A percentile compares a stretch with the other conserved stretches of the same genome.
These are phyloP conservation scores for Xylaria sp. DNA, from an alignment of 2,329 filamentous ascomycete genomes.

Conservation along the genomic window DNA sequence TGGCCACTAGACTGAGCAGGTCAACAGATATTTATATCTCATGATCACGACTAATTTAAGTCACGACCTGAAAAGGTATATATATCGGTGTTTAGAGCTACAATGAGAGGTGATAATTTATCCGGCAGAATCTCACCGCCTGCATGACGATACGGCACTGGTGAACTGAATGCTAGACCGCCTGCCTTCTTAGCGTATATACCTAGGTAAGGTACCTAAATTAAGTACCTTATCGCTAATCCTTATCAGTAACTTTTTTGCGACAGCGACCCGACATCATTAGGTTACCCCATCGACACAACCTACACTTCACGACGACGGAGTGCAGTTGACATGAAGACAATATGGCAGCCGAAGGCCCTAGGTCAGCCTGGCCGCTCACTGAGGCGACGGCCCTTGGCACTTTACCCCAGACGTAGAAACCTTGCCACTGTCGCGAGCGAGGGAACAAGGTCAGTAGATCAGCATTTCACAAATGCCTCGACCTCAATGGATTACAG, in stretches of 20 bases:
- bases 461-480: background rate
- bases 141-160: background rate
- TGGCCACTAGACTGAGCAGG: too few relatives aligned
- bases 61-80: too few relatives aligned
- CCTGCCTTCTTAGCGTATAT: constrained; percentile 10
- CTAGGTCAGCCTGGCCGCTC: constrained; percentile 43
- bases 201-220: background rate
- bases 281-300: background rate
- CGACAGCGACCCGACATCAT: constrained; percentile 7
- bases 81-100: too few relatives aligned
- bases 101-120: constrained; percentile 15
- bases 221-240: constrained; percentile 11
- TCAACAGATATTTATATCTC: too few relatives aligned
- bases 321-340: constrained; percentile 44
- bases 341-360: constrained; percentile 47
- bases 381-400: constrained; percentile 35
- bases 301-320: background rate
- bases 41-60: too few relatives aligned
- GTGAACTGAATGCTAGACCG: constrained; percentile 1
- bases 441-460: constrained; percentile 48
- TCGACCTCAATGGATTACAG: background rate
- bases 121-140: constrained; percentile 29
- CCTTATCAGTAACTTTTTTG: constrained; percentile 29
- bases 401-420: constrained; percentile 36
- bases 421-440: constrained; percentile 49